Evolutionary conservation across 108 stramenopile species (phyloP).

Genomic region (Schizochytrium sp.): DNA sequence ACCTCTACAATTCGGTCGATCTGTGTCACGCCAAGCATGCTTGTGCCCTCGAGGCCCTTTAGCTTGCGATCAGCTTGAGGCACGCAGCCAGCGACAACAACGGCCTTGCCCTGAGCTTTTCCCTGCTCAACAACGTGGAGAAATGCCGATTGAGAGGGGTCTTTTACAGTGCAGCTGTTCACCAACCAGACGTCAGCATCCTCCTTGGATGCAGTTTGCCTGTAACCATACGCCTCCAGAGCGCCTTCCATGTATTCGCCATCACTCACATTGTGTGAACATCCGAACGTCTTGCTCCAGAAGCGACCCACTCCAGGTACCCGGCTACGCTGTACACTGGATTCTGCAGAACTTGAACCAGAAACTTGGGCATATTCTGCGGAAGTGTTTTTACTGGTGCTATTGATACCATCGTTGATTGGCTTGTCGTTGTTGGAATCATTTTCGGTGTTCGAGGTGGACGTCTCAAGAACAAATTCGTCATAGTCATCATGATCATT

Average conservation of each 20-base stretch:
- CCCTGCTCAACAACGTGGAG: constrained; percentile 62
- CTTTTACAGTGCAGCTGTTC: constrained; percentile 76
- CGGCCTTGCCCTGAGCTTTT: constrained; percentile 41
- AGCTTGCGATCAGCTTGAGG: constrained; percentile 71
- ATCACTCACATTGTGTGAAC: constrained; percentile 72
- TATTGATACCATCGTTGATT: too few relatives aligned
- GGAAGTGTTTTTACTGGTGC: too few relatives aligned
- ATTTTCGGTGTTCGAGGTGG: too few relatives aligned
- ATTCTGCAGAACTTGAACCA: too few relatives aligned
- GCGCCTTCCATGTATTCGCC: constrained; percentile 75
- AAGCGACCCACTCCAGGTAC: constrained; percentile 60
- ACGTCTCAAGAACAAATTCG: too few relatives aligned
- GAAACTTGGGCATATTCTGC: too few relatives aligned
- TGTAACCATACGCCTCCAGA: constrained; percentile 68
- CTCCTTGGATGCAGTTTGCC: constrained; percentile 51
- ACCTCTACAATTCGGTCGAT: constrained; percentile 72
- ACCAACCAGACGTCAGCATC: constrained; percentile 68
- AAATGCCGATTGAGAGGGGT: constrained; percentile 69
- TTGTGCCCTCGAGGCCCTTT: constrained; percentile 58
- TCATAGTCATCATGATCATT: too few relatives aligned
- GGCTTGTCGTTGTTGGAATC: too few relatives aligned
- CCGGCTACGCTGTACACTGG: not conserved
- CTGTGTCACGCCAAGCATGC: constrained; percentile 69
- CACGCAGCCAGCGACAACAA: constrained; percentile 74
- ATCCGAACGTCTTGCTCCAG: constrained; percentile 72